These are phyloP conservation scores for Tolypocladium ovalisporum DNA, from an alignment of 2,329 filamentous ascomycete species.

Conservation along the genomic window DNA sequence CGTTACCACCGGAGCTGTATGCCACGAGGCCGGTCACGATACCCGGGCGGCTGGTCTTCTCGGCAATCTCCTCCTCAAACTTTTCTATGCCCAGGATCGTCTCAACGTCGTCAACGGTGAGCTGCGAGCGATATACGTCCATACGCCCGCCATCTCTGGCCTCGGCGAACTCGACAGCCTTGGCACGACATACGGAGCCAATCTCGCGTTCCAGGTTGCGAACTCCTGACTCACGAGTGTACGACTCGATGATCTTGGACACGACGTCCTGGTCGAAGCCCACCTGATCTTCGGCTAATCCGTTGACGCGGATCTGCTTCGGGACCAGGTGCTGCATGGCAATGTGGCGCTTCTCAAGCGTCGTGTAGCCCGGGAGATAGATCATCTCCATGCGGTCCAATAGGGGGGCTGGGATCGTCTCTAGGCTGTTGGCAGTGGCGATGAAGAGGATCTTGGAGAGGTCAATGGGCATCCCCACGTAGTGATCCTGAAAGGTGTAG, in stretches of 20 bases:
- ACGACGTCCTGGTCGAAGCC: conserved; percentile 72
- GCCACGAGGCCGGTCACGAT: conserved; percentile 95
- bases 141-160: conserved; percentile 64
- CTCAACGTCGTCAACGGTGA: conserved; percentile 75
- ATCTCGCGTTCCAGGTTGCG: conserved; percentile 94
- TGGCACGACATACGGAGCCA: conserved; percentile 84
- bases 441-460: conserved; percentile 96
- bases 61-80: conserved; percentile 91
- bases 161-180: conserved; percentile 91
- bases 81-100: conserved; percentile 84
- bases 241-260: conserved; percentile 90
- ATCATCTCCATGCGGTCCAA: conserved; percentile 98
- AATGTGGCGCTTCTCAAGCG: conserved; percentile 92
- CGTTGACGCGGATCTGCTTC: conserved; percentile 89
- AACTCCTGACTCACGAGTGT: conserved; percentile 92
- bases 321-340: conserved; percentile 87
- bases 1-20: conserved; percentile 85
- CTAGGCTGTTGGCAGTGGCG: conserved; percentile 87
- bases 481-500: conserved; percentile 88
- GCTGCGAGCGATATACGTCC: conserved; percentile 59
- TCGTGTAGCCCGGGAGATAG: conserved; percentile 87
- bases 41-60: conserved; percentile 71
- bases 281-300: conserved; percentile 66
- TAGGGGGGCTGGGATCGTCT: conserved; percentile 88
- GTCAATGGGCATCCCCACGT: conserved; percentile 90